Evolutionary conservation across 164 flowering plant genomes (phyloP).

Genomic region (Warburgia ugandensis): DNA sequence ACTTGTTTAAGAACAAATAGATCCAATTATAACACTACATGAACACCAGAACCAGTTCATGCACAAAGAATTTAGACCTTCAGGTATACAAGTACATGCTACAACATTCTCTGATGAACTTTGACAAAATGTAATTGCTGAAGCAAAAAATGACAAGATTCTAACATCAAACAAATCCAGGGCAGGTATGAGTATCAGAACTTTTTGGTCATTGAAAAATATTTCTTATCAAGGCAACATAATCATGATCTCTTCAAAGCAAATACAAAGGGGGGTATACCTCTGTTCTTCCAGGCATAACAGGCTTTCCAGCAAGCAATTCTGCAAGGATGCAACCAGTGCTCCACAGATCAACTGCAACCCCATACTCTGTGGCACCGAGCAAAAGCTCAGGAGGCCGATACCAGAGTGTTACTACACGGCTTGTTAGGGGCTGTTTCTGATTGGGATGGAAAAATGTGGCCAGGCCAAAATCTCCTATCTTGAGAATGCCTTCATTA

Average conservation of each 20-base stretch:
- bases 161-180: too few species aligned
- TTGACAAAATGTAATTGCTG: too few species aligned
- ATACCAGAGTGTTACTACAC: slow-evolving; percentile 91
- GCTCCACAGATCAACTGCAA: slow-evolving; percentile 85
- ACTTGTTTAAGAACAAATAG: too few species aligned
- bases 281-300: slow-evolving; percentile 98
- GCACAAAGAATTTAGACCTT: too few species aligned
- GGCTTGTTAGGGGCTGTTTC: slow-evolving; percentile 78
- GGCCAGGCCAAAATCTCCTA: slow-evolving; percentile 85
- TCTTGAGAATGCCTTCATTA: slow-evolving; percentile 61
- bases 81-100: too few species aligned
- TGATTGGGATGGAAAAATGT: slow-evolving; percentile 47
- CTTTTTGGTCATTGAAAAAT: too few species aligned
- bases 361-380: slow-evolving; percentile 83
- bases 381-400: slow-evolving; percentile 94
- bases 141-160: too few species aligned
- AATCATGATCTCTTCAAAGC: background rate
- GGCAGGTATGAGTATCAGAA: too few species aligned
- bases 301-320: slow-evolving; percentile 74
- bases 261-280: slow-evolving; percentile 21
- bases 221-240: background rate
- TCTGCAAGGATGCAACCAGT: slow-evolving; percentile 93
- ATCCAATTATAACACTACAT: too few species aligned
- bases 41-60: too few species aligned
- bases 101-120: too few species aligned